A percentile compares a stretch with the other conserved stretches of the same genome.
These are phyloP conservation scores for Pseudonitzschia delicatissima DNA, from an alignment of 108 stramenopile genomes.

Conservation along the genomic window DNA sequence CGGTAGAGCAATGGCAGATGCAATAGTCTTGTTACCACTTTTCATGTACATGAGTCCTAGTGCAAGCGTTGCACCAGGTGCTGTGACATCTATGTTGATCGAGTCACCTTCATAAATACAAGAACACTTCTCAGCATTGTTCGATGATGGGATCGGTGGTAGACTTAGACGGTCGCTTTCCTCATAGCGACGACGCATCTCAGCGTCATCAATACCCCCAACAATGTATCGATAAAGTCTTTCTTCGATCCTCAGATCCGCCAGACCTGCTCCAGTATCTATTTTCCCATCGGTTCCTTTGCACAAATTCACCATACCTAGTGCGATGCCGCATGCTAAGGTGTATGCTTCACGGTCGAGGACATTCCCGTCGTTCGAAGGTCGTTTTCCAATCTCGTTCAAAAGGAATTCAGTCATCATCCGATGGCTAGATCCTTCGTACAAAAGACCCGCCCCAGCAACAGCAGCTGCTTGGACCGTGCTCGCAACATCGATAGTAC, in stretches of 20 bases:
- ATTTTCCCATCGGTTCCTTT: conserved; percentile 45
- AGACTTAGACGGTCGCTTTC: conserved; percentile 40
- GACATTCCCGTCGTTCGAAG: conserved; percentile 64
- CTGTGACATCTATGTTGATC: conserved; percentile 92
- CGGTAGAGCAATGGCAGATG: conserved; percentile 81
- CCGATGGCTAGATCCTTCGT: conserved; percentile 87
- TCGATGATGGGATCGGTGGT: conserved; percentile 25
- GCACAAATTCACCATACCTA: conserved; percentile 89
- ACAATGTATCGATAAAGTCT: conserved; percentile 83
- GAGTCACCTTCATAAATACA: conserved; percentile 82
- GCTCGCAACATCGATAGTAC: conserved; percentile 87
- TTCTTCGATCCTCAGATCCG: conserved; percentile 93
- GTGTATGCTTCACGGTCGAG: conserved; percentile 88
- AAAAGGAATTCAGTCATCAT: conserved; percentile 98
- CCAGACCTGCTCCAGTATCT: conserved; percentile 62
- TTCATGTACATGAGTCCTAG: conserved; percentile 91
- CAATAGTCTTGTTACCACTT: conserved; percentile 79
- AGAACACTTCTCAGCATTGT: conserved; percentile 71
- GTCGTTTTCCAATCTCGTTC: conserved; percentile 89
- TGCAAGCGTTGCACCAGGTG: conserved; percentile 93
- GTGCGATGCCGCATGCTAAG: conserved; percentile 86
- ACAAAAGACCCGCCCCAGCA: conserved; percentile 88
- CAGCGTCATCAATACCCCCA: conserved; percentile 68
- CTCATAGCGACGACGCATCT: conserved; percentile 40
- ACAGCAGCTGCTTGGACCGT: conserved; percentile 90